Conservation (phyloP, 108 stramenopile genomes). For the Epipyxis sp. region DNA sequence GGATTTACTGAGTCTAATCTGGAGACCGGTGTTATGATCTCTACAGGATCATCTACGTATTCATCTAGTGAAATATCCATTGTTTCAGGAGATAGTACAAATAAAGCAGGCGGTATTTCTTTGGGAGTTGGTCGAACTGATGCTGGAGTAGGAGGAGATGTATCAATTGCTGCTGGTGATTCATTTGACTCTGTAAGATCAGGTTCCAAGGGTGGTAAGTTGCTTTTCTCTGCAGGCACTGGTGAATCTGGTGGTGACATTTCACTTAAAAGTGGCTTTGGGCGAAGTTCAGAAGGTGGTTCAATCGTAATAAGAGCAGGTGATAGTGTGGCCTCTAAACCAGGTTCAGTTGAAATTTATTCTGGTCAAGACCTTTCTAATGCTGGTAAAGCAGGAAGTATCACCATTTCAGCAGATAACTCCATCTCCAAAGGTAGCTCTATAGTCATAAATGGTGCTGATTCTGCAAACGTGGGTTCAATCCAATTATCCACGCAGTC, state of each 20-base stretch:
- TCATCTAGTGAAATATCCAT: too few relatives aligned
- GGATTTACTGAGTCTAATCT: too few relatives aligned
- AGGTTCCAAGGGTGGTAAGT: too few relatives aligned
- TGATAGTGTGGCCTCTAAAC: constrained; percentile 2
- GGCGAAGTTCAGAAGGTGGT: not conserved
- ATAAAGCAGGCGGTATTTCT: not conserved
- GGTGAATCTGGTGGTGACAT: constrained; percentile 11
- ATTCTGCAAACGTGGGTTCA: not conserved
- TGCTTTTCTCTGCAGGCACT: constrained; percentile 2
- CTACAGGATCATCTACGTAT: too few relatives aligned
- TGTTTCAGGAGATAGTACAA: not conserved
- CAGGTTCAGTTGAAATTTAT: not conserved
- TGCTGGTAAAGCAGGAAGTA: not conserved
- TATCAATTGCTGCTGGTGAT: not conserved
- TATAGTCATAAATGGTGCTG: not conserved
- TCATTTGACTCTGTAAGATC: too few relatives aligned
- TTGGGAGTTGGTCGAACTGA: too few relatives aligned
- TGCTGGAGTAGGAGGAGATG: not conserved
- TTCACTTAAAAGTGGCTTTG: not conserved
- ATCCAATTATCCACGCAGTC: too few relatives aligned
- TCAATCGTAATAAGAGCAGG: not conserved
- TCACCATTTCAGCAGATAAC: not conserved
- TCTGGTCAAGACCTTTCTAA: constrained; percentile 4
- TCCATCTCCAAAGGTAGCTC: not conserved
- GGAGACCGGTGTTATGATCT: too few relatives aligned